A percentile compares a stretch with the other conserved stretches of the same genome.
phyloP scores from a whole-genome alignment of 768 basidiomycete genomes.

The Omphalotus guepiniiformis region DNA sequence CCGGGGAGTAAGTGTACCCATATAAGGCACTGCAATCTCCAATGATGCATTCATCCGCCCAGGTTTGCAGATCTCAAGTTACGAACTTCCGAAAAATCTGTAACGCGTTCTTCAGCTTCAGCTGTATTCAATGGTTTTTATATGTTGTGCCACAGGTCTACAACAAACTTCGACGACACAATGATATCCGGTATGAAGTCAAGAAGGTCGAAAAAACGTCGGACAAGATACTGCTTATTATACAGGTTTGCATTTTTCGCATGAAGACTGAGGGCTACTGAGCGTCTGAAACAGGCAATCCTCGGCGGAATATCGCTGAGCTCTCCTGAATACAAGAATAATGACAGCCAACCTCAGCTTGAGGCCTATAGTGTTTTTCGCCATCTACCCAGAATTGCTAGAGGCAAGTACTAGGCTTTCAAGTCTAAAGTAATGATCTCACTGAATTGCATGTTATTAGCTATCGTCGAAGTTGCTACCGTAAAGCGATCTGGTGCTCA shows the following conservation, averaged over 20 bases:
- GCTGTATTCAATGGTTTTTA: too few relatives aligned
- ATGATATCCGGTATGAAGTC: conserved; percentile 76
- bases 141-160: conserved; percentile 33
- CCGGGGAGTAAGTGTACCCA: conserved; percentile 55
- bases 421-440: too few relatives aligned
- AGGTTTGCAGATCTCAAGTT: conserved; percentile 70
- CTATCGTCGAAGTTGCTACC: conserved; percentile 73
- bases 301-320: conserved; percentile 69
- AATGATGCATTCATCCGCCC: conserved; percentile 5
- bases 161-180: conserved; percentile 64
- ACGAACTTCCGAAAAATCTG: conserved; percentile 73
- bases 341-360: conserved; percentile 67
- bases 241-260: conserved; percentile 52
- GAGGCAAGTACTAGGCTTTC: conserved; percentile 42
- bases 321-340: conserved; percentile 60
- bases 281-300: conserved; percentile 46
- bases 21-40: neutral
- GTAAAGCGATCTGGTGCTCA: conserved; percentile 61
- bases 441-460: conserved; percentile 32
- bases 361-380: conserved; percentile 71
- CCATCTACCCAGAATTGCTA: conserved; percentile 70
- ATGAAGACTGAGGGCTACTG: too few relatives aligned
- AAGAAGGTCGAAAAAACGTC: conserved; percentile 64
- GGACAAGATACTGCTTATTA: conserved; percentile 78
- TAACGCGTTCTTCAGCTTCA: conserved; percentile 18